Conservation (phyloP, 768 basidiomycete species). For the Collybia sp. region DNA sequence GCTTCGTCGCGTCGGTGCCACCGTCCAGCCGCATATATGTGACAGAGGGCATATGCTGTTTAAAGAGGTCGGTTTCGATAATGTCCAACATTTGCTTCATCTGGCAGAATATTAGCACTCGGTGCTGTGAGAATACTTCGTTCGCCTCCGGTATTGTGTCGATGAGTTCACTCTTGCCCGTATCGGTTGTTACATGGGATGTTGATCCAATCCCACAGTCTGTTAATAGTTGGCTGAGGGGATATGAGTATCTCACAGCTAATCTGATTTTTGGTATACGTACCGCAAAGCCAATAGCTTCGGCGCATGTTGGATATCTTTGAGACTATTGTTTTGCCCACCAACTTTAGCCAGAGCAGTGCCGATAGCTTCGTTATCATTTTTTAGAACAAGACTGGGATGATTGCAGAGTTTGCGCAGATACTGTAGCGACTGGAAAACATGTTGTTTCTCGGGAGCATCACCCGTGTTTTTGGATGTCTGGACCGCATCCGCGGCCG, state of each 20-base stretch:
- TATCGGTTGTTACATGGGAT: conserved; percentile 38
- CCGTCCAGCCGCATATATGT: conserved; percentile 99
- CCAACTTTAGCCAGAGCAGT: conserved; percentile 55
- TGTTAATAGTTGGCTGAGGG: conserved; percentile 76
- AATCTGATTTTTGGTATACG: conserved; percentile 15
- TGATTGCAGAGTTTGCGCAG: conserved; percentile 98
- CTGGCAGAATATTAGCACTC: conserved; percentile 99
- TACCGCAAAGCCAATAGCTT: conserved; percentile 90
- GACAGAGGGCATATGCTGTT: conserved; percentile 87
- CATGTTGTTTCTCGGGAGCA: conserved; percentile 66
- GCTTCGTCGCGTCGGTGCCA: conserved; percentile 85
- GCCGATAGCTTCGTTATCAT: conserved; percentile 53
- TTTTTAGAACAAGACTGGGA: conserved; percentile 85
- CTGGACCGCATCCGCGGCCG: conserved; percentile 63
- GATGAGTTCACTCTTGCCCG: conserved; percentile 62
- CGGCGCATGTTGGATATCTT: conserved; percentile 88
- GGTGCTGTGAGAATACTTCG: conserved; percentile 83
- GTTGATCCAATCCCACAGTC: conserved; percentile 90
- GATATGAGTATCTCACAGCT: conserved; percentile 1
- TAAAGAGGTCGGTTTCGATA: conserved; percentile 92
- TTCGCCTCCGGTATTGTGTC: conserved; percentile 53
- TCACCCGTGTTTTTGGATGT: conserved; percentile 27
- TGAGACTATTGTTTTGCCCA: conserved; percentile 40
- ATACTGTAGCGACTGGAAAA: conserved; percentile 97
- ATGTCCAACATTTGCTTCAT: conserved; percentile 99